Evolutionary conservation across 2,329 filamentous ascomycete species (phyloP), one percentile per base, ranked within the genome.

Genomic region (Ophiocordyceps unilateralis): DNA sequence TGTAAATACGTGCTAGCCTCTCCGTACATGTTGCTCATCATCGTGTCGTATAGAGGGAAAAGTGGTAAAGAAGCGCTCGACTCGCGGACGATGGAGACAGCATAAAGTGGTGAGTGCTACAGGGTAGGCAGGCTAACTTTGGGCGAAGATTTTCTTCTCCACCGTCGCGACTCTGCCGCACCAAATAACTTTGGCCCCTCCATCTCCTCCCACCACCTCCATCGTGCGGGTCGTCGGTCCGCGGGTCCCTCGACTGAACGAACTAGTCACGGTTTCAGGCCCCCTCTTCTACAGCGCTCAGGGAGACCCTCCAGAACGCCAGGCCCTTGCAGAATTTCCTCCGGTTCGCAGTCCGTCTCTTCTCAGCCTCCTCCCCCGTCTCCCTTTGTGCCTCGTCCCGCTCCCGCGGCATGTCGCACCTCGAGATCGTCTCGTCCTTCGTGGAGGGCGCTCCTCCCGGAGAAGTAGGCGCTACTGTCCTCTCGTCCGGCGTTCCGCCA

Each of bases 371-470:
- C 1, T 10, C 5, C 34, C 28, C 17, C 24, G 24, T 20, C 17
- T 12, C 23, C n/a, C 19, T n/a, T 23, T 36, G 10, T 20, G 17
- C 17, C 40, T 26, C 40, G 8, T 22, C 30, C 12, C 40, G 12
- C n/a, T 36, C 28, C 6, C 19, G 11, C 39, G 47, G 24, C 45
- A 64, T 64, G 61, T 63, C 61, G 32, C 57, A 63, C 24, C 49
- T 64, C 41, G 60, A 64, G 46, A 62, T 53, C 19, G 70, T 85
- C 50, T 83, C 87, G 51, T 81, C 87, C 42, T 98, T 96, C 62
- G 81, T 98, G 50, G 81, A 93, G 67, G 85, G 86, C 57, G 87
- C 91, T 55, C 91, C 91, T 40, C 91, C 91, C 20, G 91, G 91
- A 69, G 91, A 98, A 82, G 89, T 94, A 76, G 61, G 50, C 49